Base-by-base conservation (phyloP, 163 green algal species). In the Volvox carteri region DNA sequence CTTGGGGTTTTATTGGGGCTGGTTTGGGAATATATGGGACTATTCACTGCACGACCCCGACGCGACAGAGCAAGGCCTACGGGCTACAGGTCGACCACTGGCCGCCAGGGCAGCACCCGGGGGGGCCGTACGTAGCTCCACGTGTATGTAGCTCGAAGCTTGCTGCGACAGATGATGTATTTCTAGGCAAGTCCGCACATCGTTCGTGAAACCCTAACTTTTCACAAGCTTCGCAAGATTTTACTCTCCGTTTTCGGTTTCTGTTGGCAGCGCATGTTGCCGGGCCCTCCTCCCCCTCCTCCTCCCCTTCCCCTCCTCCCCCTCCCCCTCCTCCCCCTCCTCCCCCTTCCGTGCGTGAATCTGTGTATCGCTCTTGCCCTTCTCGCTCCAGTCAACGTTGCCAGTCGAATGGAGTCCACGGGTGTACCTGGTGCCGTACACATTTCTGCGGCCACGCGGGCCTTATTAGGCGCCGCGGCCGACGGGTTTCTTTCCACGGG, bases 341-440 rank as follows among this genome's bases (percentile, higher is more conserved):
- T 19, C 18, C 18, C 60, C n/a, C 28, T 30, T 12, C 28, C 25
- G 28, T 23, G 8, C 4, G 28, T 7, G 3, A 65, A 11, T 23
- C 28, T 30, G 28, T 23, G 5, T 14, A 33, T 28, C 25, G 1
- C 42, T 19, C 25, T n/a, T n/a, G 28, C 23, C 1, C 46, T 46
- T 16, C 25, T 14, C 42, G 41, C 72, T 30, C 41, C 79, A 67
- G 65, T 90, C 72, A 90, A 86, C 62, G 75, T 58, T 0, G 85
- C 85, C 1, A 81, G 60, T 44, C 75, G 85, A 42, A 90, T 90
- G 85, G 85, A 90, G 60, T 80, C 56, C 21, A 86, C 46, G 0
- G 72, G 87, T 4, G 44, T 77, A 23, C 41, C 87, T 4, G 85
- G 74, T 4, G 42, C 54, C 28, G 77, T 91, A 16, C 85, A 90